These are phyloP conservation scores for Taiwanofungus camphoratus DNA, from an alignment of 1,284 basidiomycete genomes.

Conservation along the genomic window DNA sequence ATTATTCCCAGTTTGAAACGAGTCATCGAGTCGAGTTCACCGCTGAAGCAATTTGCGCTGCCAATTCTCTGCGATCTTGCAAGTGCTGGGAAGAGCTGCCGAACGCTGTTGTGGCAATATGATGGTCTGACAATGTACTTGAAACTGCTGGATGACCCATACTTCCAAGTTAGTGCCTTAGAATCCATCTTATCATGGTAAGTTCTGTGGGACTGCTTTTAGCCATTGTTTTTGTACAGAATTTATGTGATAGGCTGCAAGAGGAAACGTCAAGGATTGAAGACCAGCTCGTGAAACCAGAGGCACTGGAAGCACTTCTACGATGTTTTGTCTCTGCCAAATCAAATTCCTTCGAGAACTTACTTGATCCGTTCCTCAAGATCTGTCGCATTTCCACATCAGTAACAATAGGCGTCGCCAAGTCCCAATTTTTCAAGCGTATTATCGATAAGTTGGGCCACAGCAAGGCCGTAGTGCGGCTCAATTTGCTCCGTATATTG, in stretches of 20 bases:
- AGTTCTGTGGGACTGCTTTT: slow-evolving; percentile 16
- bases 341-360: slow-evolving; percentile 90
- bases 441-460: slow-evolving; percentile 82
- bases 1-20: slow-evolving; percentile 88
- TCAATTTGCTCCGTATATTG: slow-evolving; percentile 85
- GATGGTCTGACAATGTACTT: slow-evolving; percentile 82
- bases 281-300: slow-evolving; percentile 72
- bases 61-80: slow-evolving; percentile 95
- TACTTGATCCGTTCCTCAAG: slow-evolving; percentile 90
- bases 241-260: slow-evolving; percentile 59
- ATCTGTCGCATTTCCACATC: slow-evolving; percentile 77
- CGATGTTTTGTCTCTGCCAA: slow-evolving; percentile 85
- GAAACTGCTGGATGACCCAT: slow-evolving; percentile 83
- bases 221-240: slow-evolving; percentile 1
- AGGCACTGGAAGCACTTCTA: slow-evolving; percentile 69
- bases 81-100: slow-evolving; percentile 87
- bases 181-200: slow-evolving; percentile 91
- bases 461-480: slow-evolving; percentile 81
- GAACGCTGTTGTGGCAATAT: slow-evolving; percentile 85
- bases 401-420: slow-evolving; percentile 74
- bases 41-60: slow-evolving; percentile 92
- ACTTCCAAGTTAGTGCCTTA: slow-evolving; percentile 92
- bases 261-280: slow-evolving; percentile 94
- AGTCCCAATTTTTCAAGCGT: slow-evolving; percentile 80
- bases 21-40: slow-evolving; percentile 83